These are phyloP conservation scores for Staphylotrichum tortipilum DNA, from an alignment of 495 filamentous ascomycete genomes.

Conservation along the genomic window DNA sequence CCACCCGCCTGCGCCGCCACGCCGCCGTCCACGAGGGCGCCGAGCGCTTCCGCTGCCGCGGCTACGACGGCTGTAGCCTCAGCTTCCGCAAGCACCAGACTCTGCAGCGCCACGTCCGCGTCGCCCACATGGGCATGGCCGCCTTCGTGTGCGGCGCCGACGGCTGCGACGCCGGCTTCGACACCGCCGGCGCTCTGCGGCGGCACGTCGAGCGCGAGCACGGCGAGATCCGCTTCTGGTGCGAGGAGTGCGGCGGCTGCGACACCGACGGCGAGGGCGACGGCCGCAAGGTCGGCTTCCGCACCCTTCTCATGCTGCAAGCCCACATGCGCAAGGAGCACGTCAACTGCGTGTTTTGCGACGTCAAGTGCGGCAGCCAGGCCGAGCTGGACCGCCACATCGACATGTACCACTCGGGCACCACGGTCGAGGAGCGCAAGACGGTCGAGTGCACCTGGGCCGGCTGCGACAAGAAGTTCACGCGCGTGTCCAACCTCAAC, in stretches of 20 bases:
- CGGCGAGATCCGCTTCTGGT: conserved; percentile 58
- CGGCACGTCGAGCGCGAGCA: conserved; percentile 66
- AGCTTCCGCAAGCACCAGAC: conserved; percentile 85
- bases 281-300: conserved; percentile 47
- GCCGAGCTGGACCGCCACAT: conserved; percentile 59
- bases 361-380: conserved; percentile 50
- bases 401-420: conserved; percentile 57
- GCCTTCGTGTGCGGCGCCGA: conserved; percentile 61
- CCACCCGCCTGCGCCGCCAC: conserved; percentile 62
- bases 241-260: conserved; percentile 50
- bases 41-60: conserved; percentile 63
- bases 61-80: conserved; percentile 63
- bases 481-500: conserved; percentile 67
- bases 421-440: conserved; percentile 52
- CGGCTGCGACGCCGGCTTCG: conserved; percentile 62
- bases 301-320: conserved; percentile 60
- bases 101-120: conserved; percentile 70
- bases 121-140: conserved; percentile 57
- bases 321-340: conserved; percentile 63
- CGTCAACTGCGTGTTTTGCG: conserved; percentile 66
- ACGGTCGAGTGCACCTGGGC: conserved; percentile 52
- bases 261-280: conserved; percentile 17
- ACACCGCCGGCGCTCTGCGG: conserved; percentile 57
- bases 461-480: conserved; percentile 65
- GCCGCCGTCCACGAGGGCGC: conserved; percentile 56